A percentile compares a stretch with the other conserved stretches of the same genome.
These are phyloP conservation scores for Paratinospora sagittata DNA, from an alignment of 164 flowering plant genomes.

Conservation along the genomic window DNA sequence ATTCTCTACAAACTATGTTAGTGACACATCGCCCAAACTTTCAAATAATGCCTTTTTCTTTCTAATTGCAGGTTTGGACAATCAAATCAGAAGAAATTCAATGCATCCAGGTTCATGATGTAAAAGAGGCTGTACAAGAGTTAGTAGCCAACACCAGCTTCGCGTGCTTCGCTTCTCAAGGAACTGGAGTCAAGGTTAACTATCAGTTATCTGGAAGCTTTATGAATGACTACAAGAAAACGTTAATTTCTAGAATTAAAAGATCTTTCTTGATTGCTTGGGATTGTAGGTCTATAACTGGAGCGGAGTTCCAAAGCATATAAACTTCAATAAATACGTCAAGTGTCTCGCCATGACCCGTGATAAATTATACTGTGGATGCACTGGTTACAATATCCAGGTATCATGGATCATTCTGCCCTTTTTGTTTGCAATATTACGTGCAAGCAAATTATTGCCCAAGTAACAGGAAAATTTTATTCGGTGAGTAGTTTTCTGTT, in stretches of 20 bases:
- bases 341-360: constrained; percentile 46
- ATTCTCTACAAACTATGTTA: no score
- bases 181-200: constrained; percentile 56
- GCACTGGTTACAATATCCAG: constrained; percentile 62
- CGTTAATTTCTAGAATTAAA: not conserved
- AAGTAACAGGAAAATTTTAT: no score
- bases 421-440: not conserved
- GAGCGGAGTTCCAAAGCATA: constrained; percentile 50
- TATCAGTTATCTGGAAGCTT: not conserved
- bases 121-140: constrained; percentile 47
- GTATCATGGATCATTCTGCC: constrained; percentile 18
- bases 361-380: constrained; percentile 54
- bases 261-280: constrained; percentile 5
- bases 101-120: constrained; percentile 55
- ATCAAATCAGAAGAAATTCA: constrained; percentile 53
- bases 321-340: constrained; percentile 56
- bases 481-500: not conserved
- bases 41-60: not conserved
- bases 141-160: constrained; percentile 35
- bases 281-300: constrained; percentile 49
- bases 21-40: not conserved
- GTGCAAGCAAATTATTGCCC: no score
- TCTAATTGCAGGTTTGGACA: constrained; percentile 52
- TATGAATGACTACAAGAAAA: not conserved
- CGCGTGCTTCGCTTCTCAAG: constrained; percentile 61